Evolutionary conservation across 768 basidiomycete species (phyloP), one percentile per base, ranked within the genome.

Genomic region (Mycena polygramma): DNA sequence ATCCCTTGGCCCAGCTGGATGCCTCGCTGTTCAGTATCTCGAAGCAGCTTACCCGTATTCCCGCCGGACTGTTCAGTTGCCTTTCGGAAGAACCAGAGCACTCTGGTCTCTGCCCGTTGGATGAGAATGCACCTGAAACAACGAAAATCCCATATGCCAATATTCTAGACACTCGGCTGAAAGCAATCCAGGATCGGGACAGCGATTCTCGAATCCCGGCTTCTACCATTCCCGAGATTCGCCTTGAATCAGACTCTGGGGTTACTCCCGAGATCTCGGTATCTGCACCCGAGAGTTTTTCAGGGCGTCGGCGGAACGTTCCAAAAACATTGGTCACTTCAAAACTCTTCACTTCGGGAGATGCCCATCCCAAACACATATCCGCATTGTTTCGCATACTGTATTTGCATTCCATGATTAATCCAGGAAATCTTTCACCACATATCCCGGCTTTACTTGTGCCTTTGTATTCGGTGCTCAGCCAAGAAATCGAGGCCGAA

Each of bases 361-460:
- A 82, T 37, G 86, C 85, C 22, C 91, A 93, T 74, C 86, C 83
- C 17, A 85, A 80, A 61, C 93, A 94, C 75, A 81, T 85, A 20
- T 88, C 91, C 10, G 88, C 91, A 0, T 82, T 94, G 53, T 80
- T 92, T 26, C 90, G 94, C 46, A 80, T 95, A 39, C 81, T 94
- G 20, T 95, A 92, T 78, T 75, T 94, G 24, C 93, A 94, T 77
- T 86, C 84, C 43, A 83, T 85, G 36, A 84, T 94, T 26, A 94
- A 95, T 78, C 92, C 93, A 13, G 91, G 89, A 17, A 88, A 90
- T 69, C 81, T 88, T 43, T 91, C 92, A 0, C 90, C 89, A 11
- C 87, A 93, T 68, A 84, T 91, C 54, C 88, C 92, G 2, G 91
- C 92, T 39, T 77, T 94, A 13, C 84, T 94, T 14, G 84, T 94